Evolutionary conservation across 345 rosid genomes (phyloP).

Genomic region (Camelina hispida): DNA sequence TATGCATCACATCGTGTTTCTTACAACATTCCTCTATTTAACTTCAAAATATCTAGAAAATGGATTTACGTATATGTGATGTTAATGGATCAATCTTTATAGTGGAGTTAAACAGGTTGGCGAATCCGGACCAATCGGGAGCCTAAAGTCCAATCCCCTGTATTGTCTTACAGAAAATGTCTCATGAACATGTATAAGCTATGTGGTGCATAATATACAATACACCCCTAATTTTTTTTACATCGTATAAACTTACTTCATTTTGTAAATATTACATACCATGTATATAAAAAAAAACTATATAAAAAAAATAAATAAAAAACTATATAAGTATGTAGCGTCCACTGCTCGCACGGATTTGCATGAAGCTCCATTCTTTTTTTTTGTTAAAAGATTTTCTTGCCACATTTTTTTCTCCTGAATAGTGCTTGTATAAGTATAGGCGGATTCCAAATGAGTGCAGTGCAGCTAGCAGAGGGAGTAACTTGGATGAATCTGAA

Average conservation of each 20-base stretch:
- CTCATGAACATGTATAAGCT: background rate
- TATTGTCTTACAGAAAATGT: background rate
- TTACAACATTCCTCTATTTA: slow-evolving; percentile 8
- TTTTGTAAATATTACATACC: background rate
- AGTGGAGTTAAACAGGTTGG: slow-evolving; percentile 31
- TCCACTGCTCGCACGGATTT: slow-evolving; percentile 11
- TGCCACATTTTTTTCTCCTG: too few relatives aligned
- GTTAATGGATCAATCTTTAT: slow-evolving; percentile 21
- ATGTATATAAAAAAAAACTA: too few relatives aligned
- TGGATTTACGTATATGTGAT: slow-evolving; percentile 30
- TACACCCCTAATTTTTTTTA: background rate
- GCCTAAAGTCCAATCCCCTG: slow-evolving; percentile 11
- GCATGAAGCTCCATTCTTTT: background rate
- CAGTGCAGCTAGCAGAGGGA: too few relatives aligned
- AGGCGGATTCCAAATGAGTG: too few relatives aligned
- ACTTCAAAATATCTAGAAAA: slow-evolving; percentile 31
- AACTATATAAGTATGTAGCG: background rate
- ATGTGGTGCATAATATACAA: background rate
- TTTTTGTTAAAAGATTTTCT: too few relatives aligned
- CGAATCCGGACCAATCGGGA: slow-evolving; percentile 18
- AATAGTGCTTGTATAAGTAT: too few relatives aligned
- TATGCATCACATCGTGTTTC: slow-evolving; percentile 12
- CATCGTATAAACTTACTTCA: background rate
- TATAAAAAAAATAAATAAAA: background rate
- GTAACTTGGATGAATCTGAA: too few relatives aligned